Evolutionary conservation across 2,329 filamentous ascomycete species (phyloP), one percentile per base, ranked within the genome.

Genomic region (Eurotiales sp.): DNA sequence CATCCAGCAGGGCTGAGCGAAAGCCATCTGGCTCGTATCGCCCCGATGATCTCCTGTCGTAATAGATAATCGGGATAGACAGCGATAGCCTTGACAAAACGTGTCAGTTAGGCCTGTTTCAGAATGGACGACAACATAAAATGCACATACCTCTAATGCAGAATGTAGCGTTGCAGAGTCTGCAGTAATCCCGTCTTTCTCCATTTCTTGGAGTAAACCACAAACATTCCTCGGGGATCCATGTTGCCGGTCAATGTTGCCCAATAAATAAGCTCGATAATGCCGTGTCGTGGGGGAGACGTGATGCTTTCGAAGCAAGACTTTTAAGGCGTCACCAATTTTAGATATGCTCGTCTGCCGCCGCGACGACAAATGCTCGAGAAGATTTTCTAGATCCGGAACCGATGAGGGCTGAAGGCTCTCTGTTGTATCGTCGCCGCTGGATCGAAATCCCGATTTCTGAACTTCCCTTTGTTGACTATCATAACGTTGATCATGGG

Each of bases 41-140:
- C 84, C 50, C 81, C 73, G 34, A 96, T 72, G 3, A 96, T 77
- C 30, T 85, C 77, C 48, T 81, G 79, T 30, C 90, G 84, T 21
- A 93, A 72, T 5, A 90, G 59, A 60, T 95, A 92, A 68, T 97
- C 88, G 0, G 92, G 89, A 65, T 97, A 93, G 8, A 93, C 81
- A 0, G 88, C 82, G 21, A 96, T 76, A 4, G 81, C 85, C 76
- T 87, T 56, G 30, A 40, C 29, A 17, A 23, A 29, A 5, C 36
- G 19, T 22, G 22, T n/a, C n/a, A 5, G 10, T 49, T 23, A 49
- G 32, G 10, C 10, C 15, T 27, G 44, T 39, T 34, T 19, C 25
- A 14, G 49, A 23, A 8, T 14, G 3, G 1, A 23, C 14, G 25
- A 27, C 8, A 49, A 25, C 10, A 25, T 41, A 25, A 21, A 17